Conservation (phyloP, 129 eudicot species). For the Silybum marianum region DNA sequence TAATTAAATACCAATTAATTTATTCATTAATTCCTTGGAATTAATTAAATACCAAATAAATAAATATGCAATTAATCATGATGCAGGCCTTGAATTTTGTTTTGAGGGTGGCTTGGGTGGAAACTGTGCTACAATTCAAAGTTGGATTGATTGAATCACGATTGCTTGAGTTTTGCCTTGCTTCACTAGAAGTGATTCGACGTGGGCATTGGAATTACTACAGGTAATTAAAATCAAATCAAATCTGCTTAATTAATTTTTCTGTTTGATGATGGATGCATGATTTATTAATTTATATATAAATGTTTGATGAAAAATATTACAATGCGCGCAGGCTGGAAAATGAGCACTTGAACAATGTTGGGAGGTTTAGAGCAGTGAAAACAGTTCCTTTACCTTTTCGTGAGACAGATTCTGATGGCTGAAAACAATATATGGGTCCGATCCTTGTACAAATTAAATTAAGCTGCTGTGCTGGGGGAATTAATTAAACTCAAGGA, state of each 20-base stretch:
- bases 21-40: background rate
- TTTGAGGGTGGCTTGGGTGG: slow-evolving; percentile 91
- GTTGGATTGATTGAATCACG: slow-evolving; percentile 67
- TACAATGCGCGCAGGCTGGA: slow-evolving; percentile 56
- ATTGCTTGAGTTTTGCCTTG: slow-evolving; percentile 74
- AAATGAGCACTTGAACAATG: slow-evolving; percentile 93
- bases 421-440: slow-evolving; percentile 34
- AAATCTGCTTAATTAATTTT: background rate
- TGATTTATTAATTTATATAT: background rate
- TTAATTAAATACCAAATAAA: background rate
- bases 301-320: background rate
- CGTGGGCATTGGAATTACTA: slow-evolving; percentile 99
- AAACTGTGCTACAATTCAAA: slow-evolving; percentile 73
- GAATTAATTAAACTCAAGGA: background rate
- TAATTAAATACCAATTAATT: background rate
- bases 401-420: slow-evolving; percentile 76
- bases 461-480: background rate
- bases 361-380: slow-evolving; percentile 91
- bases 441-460: background rate
- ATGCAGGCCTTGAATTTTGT: slow-evolving; percentile 67
- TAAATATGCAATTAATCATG: background rate
- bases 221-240: slow-evolving; percentile 42
- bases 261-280: background rate
- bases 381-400: slow-evolving; percentile 88
- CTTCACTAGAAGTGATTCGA: slow-evolving; percentile 92